Evolutionary conservation across 129 eudicot genomes (phyloP), one percentile per base, ranked within the genome.

Genomic region (Kitagawia praeruptora): DNA sequence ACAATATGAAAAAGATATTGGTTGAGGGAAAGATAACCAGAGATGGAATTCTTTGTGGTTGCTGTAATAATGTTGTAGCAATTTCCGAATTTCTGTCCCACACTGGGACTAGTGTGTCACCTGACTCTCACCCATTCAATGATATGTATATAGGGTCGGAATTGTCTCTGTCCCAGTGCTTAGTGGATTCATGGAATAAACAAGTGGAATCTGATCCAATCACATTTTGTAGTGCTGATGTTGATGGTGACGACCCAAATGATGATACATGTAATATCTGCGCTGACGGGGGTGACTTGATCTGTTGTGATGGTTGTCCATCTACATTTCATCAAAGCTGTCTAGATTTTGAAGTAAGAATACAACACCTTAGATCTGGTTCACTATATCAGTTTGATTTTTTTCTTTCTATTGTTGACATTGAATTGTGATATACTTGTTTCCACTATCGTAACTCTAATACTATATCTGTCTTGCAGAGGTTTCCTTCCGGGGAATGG

Each of bases 221-320:
- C 23, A 81, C 78, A 49, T 92, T 88, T 77, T 82, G 81, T 81
- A 42, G 27, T 40, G 86, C 90, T 61, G 89, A 83, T 79, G 83
- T 90, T 82, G 87, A 81, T 76, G 97, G 87, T 78, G 96, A 85
- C 47, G 99, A 95, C 67, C 92, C 92, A 45, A 90, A 92, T 86
- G 99, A 95, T 84, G 99, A 95, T 70, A 92, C 99, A 8, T 95
- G 99, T 80, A 91, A 87, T 82, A 84, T 92, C 37, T 95, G 99
- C 80, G 97, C 93, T 75, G 99, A 95, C 86, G 99, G 99, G 45
- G 98, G 99, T 42, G 74, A 95, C 80, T 85, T 95, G 87, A 87
- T 95, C 70, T 95, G 99, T 79, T 95, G 99, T 80, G 99, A 95
- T 83, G 81, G 96, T 34, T 95, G 99, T 75, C 99, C 99, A 19